Evolutionary conservation across 2,329 filamentous ascomycete species (phyloP), one percentile per base, ranked within the genome.

Genomic region (Alternaria burnsii): DNA sequence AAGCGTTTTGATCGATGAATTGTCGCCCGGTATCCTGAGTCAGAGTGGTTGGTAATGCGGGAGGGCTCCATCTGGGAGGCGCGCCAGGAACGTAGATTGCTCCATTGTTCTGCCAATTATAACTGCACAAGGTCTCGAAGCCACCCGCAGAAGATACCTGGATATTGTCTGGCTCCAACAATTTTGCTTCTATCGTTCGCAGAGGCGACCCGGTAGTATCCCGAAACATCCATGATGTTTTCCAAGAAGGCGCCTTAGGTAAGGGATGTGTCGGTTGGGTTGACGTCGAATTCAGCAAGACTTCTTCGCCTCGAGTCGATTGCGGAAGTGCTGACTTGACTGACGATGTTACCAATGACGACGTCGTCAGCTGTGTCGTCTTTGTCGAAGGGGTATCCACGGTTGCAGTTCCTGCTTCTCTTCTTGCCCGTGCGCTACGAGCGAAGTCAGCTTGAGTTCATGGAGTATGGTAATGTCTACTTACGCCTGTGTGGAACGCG

Each of bases 1-100:
- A 56, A 12, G 63, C 63, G 59, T 75, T 75, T 61, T 74, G 71
- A 52, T 76, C 70, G n/a, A 71, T 59, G 52, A 63, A 73, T 12
- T 56, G 53, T 11, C 44, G 36, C 14, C 66, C 63, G 2, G 30
- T 40, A 47, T 70, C 63, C 24, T 43, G 48, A 3, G 42, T 30
- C 3, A 71, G 52, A 34, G 50, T 62, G 32, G 52, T 41, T 11
- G 69, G 69, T 18, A 71, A 43, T 0, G 56, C 14, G 22, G 48
- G 61, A 24, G 63, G 62, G 12, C 32, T 54, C 69, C 69, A 71
- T 52, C 55, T 63, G 3, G 66, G 69, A 36, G 67, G 67, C n/a
- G 53, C 62, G 48, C 66, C 69, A 55, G 61, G 67, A 3, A 71
- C 63, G 34, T 55, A 43, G 22, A 71, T 67, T 5, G 61, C 57